Base-by-base conservation (phyloP, 1,284 basidiomycete genomes). In the Stygiomarasmius scandens region DNA sequence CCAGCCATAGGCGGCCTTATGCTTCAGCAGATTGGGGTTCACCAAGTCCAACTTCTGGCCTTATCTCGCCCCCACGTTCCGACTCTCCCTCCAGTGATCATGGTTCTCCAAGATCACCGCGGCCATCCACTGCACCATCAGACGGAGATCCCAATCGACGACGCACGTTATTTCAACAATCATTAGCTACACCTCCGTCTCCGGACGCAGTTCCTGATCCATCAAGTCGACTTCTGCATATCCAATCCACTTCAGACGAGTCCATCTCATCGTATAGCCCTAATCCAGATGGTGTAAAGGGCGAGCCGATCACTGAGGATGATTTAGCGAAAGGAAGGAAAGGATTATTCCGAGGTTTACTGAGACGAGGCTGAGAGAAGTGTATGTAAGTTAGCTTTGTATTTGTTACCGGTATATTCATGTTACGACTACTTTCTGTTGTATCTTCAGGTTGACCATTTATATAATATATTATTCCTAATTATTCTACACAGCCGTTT, bases 81-180 rank as follows among this genome's bases (percentile, higher is more conserved):
- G 36, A 55, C 10, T 55, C 55, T 38, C 45, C 51, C 9, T n/a
- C 16, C 29, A 32, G 29, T 47, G 48, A 24, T 32, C 19, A 27
- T 14, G 24, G 19, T 19, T 54, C 63, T 23, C 68, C 69, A 36
- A 74, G 69, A 60, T 54, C 65, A 8, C 64, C 67, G 11, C 68
- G 78, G 24, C 78, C 79, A 32, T 73, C 78, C 2, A 80, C 79
- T n/a, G 77, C 78, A 8, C 75, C 75, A 8, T 76, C 76, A 25
- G 66, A 67, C 24, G 67, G 69, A 36, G 71, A 67, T 25, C 60
- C 64, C 11, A 69, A 66, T 52, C 66, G 66, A 25, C 64, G 59
- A 23, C 65, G 66, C 52, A 60, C 66, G 34, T 47, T 65, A 32
- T 64, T 67, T 49, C 61, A 61, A 46, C 52, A 51, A 43, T 53